Evolutionary conservation across 495 filamentous ascomycete species (phyloP).

Genomic region (Cenococcum geophilum): DNA sequence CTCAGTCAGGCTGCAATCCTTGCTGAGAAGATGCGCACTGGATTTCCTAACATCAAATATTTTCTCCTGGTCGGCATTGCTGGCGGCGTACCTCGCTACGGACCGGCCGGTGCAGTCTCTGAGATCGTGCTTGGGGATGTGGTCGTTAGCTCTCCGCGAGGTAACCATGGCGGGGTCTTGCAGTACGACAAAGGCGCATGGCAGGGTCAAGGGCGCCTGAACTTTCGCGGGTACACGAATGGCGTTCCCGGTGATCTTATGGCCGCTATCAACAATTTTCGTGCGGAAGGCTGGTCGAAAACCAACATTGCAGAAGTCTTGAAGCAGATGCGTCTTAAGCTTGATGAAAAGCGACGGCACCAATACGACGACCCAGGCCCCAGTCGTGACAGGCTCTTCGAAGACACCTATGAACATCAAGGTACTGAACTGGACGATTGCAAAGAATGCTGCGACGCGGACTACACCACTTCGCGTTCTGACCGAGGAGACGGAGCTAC

Average conservation of each 20-base stretch:
- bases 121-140: conserved; percentile 39
- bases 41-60: conserved; percentile 2
- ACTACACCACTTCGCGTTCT: neutral
- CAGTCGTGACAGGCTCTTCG: no score
- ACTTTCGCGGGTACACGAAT: neutral
- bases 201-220: neutral
- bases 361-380: no score
- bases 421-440: conserved; percentile 18
- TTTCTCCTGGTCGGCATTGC: conserved; percentile 22
- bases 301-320: conserved; percentile 12
- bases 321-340: conserved; percentile 17
- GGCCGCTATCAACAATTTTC: neutral
- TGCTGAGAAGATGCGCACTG: conserved; percentile 10
- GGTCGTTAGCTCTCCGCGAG: conserved; percentile 36
- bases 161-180: conserved; percentile 32
- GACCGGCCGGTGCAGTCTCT: conserved; percentile 20
- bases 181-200: conserved; percentile 32
- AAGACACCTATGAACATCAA: conserved; percentile 15
- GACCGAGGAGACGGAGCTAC: conserved; percentile 13
- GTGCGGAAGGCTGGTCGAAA: neutral
- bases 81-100: conserved; percentile 25
- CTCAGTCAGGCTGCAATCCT: conserved; percentile 30
- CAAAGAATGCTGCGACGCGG: conserved; percentile 14
- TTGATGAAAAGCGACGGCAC: conserved; percentile 7
- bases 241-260: neutral